These are phyloP conservation scores for Albifimbria verrucaria DNA, from an alignment of 2,329 filamentous ascomycete species.

Conservation along the genomic window DNA sequence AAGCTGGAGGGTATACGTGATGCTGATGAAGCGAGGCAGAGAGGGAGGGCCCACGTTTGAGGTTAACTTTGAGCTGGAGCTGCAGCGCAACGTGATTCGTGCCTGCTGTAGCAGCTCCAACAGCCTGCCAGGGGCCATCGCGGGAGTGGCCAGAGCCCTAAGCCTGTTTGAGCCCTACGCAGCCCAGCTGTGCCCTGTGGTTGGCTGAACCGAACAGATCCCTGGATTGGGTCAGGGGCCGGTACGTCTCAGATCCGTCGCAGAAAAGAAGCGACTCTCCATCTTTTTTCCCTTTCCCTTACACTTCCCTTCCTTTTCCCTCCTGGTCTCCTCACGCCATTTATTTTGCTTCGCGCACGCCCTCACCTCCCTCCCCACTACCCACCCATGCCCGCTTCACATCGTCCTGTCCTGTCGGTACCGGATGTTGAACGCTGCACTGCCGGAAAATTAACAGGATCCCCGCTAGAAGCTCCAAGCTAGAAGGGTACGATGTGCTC, in stretches of 20 bases:
- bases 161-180: conserved; percentile 13
- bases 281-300: conserved; percentile 8
- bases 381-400: too few relatives aligned
- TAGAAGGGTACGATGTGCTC: too few relatives aligned
- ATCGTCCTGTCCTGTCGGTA: background rate
- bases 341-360: too few relatives aligned
- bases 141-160: conserved; percentile 20
- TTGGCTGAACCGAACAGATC: background rate
- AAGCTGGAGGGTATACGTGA: too few relatives aligned
- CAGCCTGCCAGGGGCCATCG: conserved; percentile 11
- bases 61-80: conserved; percentile 17
- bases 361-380: too few relatives aligned
- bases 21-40: too few relatives aligned
- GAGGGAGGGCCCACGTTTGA: too few relatives aligned
- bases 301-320: conserved; percentile 13
- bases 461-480: background rate
- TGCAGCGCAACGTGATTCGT: conserved; percentile 18
- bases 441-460: background rate
- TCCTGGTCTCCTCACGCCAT: background rate
- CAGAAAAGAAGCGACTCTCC: conserved; percentile 22
- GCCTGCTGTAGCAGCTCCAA: conserved; percentile 4
- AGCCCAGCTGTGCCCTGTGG: conserved; percentile 1
- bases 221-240: background rate
- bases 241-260: conserved; percentile 41
- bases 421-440: background rate